Conservation (phyloP, 2,329 filamentous ascomycete species). For the Neurospora crassa region DNA sequence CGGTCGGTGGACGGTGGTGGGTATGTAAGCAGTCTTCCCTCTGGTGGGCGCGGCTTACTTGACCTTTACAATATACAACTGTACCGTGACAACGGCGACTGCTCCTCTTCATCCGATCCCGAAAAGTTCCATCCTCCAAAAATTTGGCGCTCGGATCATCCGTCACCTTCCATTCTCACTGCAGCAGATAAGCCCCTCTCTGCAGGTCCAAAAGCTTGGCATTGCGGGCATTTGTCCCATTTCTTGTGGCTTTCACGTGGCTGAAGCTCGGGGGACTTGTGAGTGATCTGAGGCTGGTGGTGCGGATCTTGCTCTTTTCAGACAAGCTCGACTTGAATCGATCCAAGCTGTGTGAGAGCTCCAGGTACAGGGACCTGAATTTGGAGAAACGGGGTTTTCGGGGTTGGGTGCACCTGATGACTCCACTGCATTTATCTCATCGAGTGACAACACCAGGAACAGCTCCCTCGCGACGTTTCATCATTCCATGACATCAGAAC, state of each 20-base stretch:
- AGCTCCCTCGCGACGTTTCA: not conserved
- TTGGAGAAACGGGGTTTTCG: not conserved
- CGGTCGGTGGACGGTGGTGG: not conserved
- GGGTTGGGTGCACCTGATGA: not conserved
- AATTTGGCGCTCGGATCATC: conserved; percentile 7
- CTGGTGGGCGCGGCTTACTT: not conserved
- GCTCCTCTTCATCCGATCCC: conserved; percentile 10
- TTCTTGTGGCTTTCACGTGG: not conserved
- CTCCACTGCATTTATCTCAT: not conserved
- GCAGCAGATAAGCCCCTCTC: not conserved
- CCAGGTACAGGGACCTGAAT: not conserved
- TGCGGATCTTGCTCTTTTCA: not conserved
- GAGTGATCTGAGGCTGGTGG: not conserved
- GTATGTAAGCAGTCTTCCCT: not conserved
- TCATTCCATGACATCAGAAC: not conserved
- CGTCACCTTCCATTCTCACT: not conserved
- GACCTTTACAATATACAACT: not conserved
- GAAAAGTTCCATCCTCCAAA: conserved; percentile 18
- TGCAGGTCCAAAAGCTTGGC: not conserved
- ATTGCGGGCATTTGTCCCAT: not conserved
- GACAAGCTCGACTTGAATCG: not conserved
- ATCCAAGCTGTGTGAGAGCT: not conserved
- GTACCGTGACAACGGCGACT: not conserved
- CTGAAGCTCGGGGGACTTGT: not conserved
- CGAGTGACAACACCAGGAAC: not conserved